Base-by-base conservation (phyloP, 2,329 filamentous ascomycete species). In the Cyphellophora attinorum region DNA sequence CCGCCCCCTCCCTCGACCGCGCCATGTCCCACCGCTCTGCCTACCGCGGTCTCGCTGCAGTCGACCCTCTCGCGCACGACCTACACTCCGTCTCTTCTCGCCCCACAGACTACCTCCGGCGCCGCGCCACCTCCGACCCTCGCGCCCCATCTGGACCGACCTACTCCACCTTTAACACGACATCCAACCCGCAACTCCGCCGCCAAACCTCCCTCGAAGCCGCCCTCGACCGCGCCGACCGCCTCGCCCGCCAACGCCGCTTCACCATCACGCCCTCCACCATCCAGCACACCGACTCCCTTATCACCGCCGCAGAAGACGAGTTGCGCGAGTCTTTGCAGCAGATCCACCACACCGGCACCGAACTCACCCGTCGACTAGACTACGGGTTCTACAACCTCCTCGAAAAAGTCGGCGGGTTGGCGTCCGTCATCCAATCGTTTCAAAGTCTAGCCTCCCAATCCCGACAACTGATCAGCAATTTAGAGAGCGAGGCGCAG, bases 321-420 rank as follows among this genome's bases (percentile, higher is more conserved):
- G 46, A 48, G 29, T 35, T 48, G 14, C 40, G 44, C 11, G 19
- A 33, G n/a, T 38, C 37, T 8, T 19, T 48, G 14, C 31, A 41
- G 4, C 29, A 37, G 19, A 41, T 48, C 23, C 40, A 31, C 8
- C 28, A 40, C 30, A 40, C 29, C n/a, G 42, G 38, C 23, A 62
- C 61, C 2, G 59, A 61, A 25, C 56, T 64, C 28, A 65, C 64
- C 13, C 58, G 62, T 29, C 53, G 60, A 19, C 51, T 68, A 3
- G 64, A 68, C 38, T 64, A 63, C 42, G 62, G 62, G 1, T 68
- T 67, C 44, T 67, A 67, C 46, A 63, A 60, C 34, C 51, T 67
- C 1, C 52, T 68, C 8, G 61, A 65, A 39, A 62, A 61, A 31
- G 46, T 64, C 21, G 57, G 60, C 6, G 51, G 51, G 4, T 50